Conservation (phyloP, 768 basidiomycete species). For the Podaxis sp. region DNA sequence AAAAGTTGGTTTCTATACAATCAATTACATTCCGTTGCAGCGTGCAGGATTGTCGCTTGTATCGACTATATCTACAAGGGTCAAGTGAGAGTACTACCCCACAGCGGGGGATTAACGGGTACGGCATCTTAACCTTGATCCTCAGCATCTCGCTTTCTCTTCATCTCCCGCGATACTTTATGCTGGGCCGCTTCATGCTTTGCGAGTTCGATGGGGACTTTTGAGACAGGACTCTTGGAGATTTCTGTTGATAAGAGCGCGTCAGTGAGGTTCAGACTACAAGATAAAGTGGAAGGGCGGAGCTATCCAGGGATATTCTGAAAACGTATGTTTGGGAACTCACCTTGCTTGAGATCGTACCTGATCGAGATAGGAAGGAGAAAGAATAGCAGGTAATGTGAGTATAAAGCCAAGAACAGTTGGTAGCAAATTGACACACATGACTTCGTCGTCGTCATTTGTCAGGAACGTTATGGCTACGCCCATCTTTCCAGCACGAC, state of each 20-base stretch:
- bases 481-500: conserved; percentile 95
- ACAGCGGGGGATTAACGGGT: not conserved
- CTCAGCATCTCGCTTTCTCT: conserved; percentile 85
- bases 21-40: not conserved
- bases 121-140: conserved; percentile 50
- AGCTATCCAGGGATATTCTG: not conserved
- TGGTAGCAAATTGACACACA: conserved; percentile 53
- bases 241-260: conserved; percentile 56
- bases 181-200: conserved; percentile 92
- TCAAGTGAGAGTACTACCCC: not conserved
- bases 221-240: conserved; percentile 89
- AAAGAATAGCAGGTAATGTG: conserved; percentile 17
- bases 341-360: conserved; percentile 95
- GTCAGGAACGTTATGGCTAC: conserved; percentile 93
- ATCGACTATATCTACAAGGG: not conserved
- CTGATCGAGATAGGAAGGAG: conserved; percentile 36
- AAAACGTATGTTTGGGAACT: conserved; percentile 20
- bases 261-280: not conserved
- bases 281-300: not conserved
- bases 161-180: conserved; percentile 92
- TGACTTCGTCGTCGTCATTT: conserved; percentile 95
- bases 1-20: not conserved
- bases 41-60: not conserved
- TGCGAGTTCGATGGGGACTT: conserved; percentile 83
- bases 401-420: conserved; percentile 15